Evolutionary conservation across 768 basidiomycete species (phyloP).

Genomic region (Pleurotus salmoneostramineus): DNA sequence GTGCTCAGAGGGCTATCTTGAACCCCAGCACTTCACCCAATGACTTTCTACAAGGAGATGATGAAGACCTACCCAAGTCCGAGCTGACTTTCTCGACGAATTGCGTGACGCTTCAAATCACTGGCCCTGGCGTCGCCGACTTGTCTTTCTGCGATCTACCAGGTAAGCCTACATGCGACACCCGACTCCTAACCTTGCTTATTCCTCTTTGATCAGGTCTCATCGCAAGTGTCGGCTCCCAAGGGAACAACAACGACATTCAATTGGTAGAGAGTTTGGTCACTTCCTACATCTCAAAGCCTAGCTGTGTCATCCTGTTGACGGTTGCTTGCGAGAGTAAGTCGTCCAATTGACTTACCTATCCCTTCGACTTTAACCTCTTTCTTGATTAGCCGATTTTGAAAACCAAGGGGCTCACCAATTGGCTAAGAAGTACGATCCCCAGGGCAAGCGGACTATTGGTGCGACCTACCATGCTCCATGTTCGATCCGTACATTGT

Average conservation of each 20-base stretch:
- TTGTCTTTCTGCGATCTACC: conserved; percentile 66
- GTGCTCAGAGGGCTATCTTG: conserved; percentile 63
- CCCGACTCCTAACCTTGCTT: not conserved
- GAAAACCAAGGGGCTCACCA: conserved; percentile 75
- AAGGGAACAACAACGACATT: conserved; percentile 53
- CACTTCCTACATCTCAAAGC: conserved; percentile 52
- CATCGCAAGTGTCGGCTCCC: conserved; percentile 50
- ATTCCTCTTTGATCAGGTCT: conserved; percentile 34
- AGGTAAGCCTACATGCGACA: conserved; percentile 24
- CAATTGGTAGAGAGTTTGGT: conserved; percentile 58
- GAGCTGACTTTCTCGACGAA: conserved; percentile 49
- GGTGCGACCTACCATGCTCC: conserved; percentile 35
- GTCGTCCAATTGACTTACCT: conserved; percentile 12
- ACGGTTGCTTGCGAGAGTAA: conserved; percentile 64
- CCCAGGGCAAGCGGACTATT: conserved; percentile 63
- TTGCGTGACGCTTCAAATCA: conserved; percentile 54
- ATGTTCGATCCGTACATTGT: not conserved
- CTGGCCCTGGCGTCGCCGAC: conserved; percentile 55
- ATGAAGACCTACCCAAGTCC: conserved; percentile 21
- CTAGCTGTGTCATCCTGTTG: conserved; percentile 59
- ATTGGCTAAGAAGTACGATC: conserved; percentile 59
- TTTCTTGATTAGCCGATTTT: conserved; percentile 54
- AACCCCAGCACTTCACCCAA: conserved; percentile 38
- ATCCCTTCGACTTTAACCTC: not conserved
- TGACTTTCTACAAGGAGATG: conserved; percentile 34